These are phyloP conservation scores for Gloeophyllum trabeum DNA, from an alignment of 768 basidiomycete species.

Conservation along the genomic window DNA sequence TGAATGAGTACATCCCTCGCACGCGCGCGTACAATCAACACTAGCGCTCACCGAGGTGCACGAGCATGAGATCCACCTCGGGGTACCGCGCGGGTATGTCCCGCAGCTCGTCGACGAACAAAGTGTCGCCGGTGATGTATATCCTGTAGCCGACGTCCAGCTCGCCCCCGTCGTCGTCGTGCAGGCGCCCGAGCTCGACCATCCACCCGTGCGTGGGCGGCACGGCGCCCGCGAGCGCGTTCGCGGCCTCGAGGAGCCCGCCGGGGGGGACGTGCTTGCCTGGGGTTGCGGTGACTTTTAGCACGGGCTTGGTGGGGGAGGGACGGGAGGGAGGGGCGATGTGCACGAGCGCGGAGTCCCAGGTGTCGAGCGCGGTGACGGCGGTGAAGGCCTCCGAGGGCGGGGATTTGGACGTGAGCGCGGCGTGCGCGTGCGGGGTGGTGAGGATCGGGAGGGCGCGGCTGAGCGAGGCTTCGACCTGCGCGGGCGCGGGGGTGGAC, in stretches of 20 bases:
- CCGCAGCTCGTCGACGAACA: slow-evolving; percentile 20
- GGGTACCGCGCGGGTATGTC: slow-evolving; percentile 19
- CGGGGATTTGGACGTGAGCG: slow-evolving; percentile 12
- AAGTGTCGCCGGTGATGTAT: slow-evolving; percentile 21
- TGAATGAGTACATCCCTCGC: background rate
- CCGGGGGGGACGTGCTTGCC: slow-evolving; percentile 17
- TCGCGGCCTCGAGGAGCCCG: slow-evolving; percentile 12
- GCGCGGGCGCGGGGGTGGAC: too few species aligned
- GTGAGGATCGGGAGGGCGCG: slow-evolving; percentile 21
- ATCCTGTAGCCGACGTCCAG: slow-evolving; percentile 13
- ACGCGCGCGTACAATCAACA: too few species aligned
- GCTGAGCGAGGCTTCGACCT: slow-evolving; percentile 18
- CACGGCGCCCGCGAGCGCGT: slow-evolving; percentile 15
- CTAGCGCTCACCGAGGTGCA: slow-evolving; percentile 14
- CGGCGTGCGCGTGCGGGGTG: slow-evolving; percentile 15
- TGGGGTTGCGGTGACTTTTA: slow-evolving; percentile 16
- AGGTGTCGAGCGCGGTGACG: slow-evolving; percentile 4
- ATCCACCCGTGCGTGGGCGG: slow-evolving; percentile 20
- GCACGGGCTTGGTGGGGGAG: background rate
- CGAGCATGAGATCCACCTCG: slow-evolving; percentile 18
- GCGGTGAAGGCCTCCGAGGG: slow-evolving; percentile 2
- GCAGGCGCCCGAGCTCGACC: slow-evolving; percentile 9
- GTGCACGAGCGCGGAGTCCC: background rate
- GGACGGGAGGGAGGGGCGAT: background rate
- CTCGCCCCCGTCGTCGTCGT: slow-evolving; percentile 4